Evolutionary conservation across 345 rosid species (phyloP), one percentile per base, ranked within the genome.

Genomic region (Luvunga scandens): DNA sequence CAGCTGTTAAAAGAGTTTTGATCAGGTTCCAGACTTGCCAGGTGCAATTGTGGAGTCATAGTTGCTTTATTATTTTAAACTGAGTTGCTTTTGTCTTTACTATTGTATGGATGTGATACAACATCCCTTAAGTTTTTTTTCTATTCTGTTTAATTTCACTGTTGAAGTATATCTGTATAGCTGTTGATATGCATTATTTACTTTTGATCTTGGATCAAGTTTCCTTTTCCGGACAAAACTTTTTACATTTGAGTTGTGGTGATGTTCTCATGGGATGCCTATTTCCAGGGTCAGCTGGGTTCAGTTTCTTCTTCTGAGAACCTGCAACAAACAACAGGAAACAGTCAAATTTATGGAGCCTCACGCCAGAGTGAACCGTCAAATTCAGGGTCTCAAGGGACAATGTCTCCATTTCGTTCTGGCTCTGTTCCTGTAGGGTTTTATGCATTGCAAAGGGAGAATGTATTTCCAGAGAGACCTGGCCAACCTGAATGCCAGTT

Each of bases 401-500:
- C 91, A 34, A 86, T 83, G 83, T 92, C 97, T 48, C 79, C 91
- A 36, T 86, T 69, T 56, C 85, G 88, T 61, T 84, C 97, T 27
- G 89, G 91, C 68, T 89, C 96, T 81, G 88, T 86, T 56, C 93
- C 96, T 13, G 70, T 91, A 30, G 96, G 98, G 56, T 90, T 74
- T 80, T 94, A 90, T 80, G 92, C 97, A 73, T 80, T 92, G 84
- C 98, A 89, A 71, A 86, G 95, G 85, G 98, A 91, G 72, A 93
- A 87, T 81, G 90, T 94, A 25, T 94, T 94, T 83, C 98, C 99
- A 2, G 97, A 97, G 87, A 90, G 99, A 91, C 98, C 98, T 1
- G 97, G 97, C 75, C 98, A 93, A 81, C 94, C 93, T 0, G 98
- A 97, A 78, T 94, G 99, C 78, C 93, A 93, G 84, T 97, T 92